Evolutionary conservation across 805 yeast species (phyloP).

Genomic region (Sugiyamaella americana): DNA sequence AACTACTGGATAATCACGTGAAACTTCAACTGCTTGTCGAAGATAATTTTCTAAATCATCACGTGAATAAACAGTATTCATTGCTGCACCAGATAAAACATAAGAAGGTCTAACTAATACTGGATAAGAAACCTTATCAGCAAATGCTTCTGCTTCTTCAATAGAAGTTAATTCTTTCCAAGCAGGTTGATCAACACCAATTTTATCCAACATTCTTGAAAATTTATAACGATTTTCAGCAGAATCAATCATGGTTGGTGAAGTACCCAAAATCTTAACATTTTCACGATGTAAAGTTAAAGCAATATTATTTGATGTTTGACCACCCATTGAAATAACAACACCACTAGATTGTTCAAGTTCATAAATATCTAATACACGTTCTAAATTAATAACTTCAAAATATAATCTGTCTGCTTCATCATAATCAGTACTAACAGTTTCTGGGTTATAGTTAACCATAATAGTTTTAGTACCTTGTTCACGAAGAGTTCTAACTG

Average conservation of each 20-base stretch:
- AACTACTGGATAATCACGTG: conserved; percentile 97
- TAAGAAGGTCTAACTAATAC: conserved; percentile 96
- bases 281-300: conserved; percentile 86
- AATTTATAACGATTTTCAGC: conserved; percentile 98
- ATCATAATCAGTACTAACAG: conserved; percentile 97
- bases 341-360: conserved; percentile 88
- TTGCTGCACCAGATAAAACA: conserved; percentile 97
- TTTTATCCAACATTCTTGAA: conserved; percentile 92
- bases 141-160: conserved; percentile 87
- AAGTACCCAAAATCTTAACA: conserved; percentile 92
- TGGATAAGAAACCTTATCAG: conserved; percentile 86
- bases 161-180: conserved; percentile 96
- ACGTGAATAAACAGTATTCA: conserved; percentile 90
- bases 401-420: conserved; percentile 96
- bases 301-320: conserved; percentile 95
- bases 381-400: conserved; percentile 89
- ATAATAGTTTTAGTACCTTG: conserved; percentile 85
- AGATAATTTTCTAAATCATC: conserved; percentile 84
- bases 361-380: conserved; percentile 92
- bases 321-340: conserved; percentile 97
- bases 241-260: conserved; percentile 96
- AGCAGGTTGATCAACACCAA: conserved; percentile 98
- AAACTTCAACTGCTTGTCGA: conserved; percentile 93
- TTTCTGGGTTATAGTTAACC: conserved; percentile 98
- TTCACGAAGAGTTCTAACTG: conserved; percentile 87